Conservation (phyloP, 75 land plant genomes). For the Ceratopteris richardii region DNA sequence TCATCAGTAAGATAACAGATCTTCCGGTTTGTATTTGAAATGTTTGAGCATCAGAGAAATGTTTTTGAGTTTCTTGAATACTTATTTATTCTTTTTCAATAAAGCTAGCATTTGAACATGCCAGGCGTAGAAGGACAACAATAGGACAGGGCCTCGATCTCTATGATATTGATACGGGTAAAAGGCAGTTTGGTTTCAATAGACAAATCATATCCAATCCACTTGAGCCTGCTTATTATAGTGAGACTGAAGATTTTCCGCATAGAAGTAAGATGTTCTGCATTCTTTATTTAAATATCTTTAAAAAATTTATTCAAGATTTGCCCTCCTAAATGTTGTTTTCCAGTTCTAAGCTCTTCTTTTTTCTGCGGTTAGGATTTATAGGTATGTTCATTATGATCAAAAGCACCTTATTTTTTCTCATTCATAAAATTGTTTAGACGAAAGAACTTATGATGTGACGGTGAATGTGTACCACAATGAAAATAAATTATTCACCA, state of each 20-base stretch:
- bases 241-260: conserved; percentile 22
- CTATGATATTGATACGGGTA: conserved; percentile 32
- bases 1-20: neutral
- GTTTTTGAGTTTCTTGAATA: neutral
- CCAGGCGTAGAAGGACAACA: conserved; percentile 16
- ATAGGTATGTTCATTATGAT: no score
- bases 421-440: no score
- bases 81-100: neutral
- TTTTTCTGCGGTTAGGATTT: conserved; percentile 2
- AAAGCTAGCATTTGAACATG: neutral
- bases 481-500: no score
- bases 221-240: conserved; percentile 29
- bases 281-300: neutral
- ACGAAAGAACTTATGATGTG: no score
- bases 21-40: no score
- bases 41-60: no score
- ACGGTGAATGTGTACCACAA: no score
- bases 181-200: conserved; percentile 21
- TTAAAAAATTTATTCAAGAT: neutral
- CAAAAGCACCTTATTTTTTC: no score
- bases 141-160: conserved; percentile 20
- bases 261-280: conserved; percentile 22
- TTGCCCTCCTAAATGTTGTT: neutral
- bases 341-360: neutral
- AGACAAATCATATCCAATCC: conserved; percentile 27